Conservation (phyloP, 225 moss, liverwort and hornwort species). For the Takakia lepidozioides region DNA sequence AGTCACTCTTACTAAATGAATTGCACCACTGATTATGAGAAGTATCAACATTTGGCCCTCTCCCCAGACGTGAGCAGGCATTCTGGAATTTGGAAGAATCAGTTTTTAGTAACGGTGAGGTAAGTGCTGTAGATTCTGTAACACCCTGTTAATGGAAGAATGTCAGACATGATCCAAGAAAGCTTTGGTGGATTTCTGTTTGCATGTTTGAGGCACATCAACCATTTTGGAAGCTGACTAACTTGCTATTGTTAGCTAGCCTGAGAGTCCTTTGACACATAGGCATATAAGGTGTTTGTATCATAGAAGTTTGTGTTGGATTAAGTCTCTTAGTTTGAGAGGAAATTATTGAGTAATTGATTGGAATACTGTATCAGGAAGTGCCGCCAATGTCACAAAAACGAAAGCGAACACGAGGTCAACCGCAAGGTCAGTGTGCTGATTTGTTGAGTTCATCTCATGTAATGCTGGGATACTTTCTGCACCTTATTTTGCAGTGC, state of each 20-base stretch:
- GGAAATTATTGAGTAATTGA: not conserved
- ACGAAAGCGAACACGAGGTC: slow-evolving; percentile 4
- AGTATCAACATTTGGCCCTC: too few species aligned
- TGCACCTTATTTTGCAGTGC: not conserved
- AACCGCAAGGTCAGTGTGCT: not conserved
- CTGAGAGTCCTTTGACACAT: not conserved
- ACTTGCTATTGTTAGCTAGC: not conserved
- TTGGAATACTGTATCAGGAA: slow-evolving; percentile 1
- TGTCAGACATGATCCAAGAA: too few species aligned
- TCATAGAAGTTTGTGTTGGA: too few species aligned
- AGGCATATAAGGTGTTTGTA: too few species aligned
- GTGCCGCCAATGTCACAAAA: not conserved
- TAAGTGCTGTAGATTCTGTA: too few species aligned
- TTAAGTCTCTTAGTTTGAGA: not conserved
- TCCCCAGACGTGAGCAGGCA: too few species aligned
- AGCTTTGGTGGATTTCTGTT: not conserved
- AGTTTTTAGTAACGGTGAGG: too few species aligned
- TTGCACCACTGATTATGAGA: too few species aligned
- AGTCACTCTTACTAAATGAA: too few species aligned
- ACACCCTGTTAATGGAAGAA: too few species aligned
- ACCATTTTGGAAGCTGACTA: not conserved
- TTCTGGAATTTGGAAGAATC: too few species aligned
- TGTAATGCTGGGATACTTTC: not conserved
- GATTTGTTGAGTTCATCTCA: too few species aligned
- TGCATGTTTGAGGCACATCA: not conserved